Conservation (phyloP, 805 yeast species). For the Cyberlindnera lachancei region DNA sequence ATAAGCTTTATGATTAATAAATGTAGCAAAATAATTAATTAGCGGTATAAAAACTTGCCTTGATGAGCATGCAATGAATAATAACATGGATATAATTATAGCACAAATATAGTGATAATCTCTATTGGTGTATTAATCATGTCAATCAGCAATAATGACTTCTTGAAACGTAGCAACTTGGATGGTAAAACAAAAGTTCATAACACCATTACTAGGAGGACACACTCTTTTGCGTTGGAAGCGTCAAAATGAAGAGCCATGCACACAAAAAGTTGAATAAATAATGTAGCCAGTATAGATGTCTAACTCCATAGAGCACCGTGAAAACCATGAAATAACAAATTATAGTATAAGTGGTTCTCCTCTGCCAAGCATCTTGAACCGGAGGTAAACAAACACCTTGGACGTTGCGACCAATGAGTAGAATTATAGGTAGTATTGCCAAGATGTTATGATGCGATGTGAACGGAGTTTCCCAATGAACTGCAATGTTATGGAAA, state of each 20-base stretch:
- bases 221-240: slow-evolving; percentile 9
- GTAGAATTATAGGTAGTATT: slow-evolving; percentile 59
- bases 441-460: slow-evolving; percentile 83
- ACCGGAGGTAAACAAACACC: slow-evolving; percentile 38
- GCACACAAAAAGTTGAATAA: slow-evolving; percentile 59
- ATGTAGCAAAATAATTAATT: too few relatives aligned
- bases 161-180: too few relatives aligned
- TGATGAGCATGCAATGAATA: too few relatives aligned
- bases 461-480: slow-evolving; percentile 78
- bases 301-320: slow-evolving; percentile 67
- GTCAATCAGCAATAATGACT: too few relatives aligned
- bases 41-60: too few relatives aligned
- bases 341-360: slow-evolving; percentile 32
- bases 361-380: slow-evolving; percentile 20
- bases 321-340: slow-evolving; percentile 53
- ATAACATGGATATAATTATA: too few relatives aligned
- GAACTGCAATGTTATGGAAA: slow-evolving; percentile 66
- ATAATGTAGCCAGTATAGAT: slow-evolving; percentile 81
- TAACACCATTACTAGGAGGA: neutral
- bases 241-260: slow-evolving; percentile 32
- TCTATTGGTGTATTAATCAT: too few relatives aligned
- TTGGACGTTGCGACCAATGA: slow-evolving; percentile 48
- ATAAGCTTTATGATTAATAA: too few relatives aligned
- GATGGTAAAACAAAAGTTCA: too few relatives aligned
- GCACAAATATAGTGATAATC: too few relatives aligned